Evolutionary conservation across 768 basidiomycete genomes (phyloP), one percentile per base, ranked within the genome.

Genomic region (Suillus tomentosus): DNA sequence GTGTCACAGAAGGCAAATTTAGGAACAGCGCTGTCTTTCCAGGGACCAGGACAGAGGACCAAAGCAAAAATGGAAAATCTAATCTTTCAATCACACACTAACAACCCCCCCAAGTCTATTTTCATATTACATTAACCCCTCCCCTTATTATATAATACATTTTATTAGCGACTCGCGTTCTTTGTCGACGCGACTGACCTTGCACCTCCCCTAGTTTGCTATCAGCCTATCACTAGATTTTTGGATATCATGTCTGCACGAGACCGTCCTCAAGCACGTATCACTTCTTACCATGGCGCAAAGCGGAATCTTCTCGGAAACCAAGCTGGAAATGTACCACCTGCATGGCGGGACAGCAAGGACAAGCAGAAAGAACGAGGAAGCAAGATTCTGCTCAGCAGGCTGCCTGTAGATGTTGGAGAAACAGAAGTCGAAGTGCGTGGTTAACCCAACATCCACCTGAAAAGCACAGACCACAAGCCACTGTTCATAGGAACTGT

Each of bases 341-440:
- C 89, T 0, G 87, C 90, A 11, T 91, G 90, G 90, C 78, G 81
- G 57, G 73, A 75, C 15, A 70, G 69, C 64, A 82, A 76, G 62
- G 78, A 73, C 54, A 81, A 73, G 48, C 69, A 70, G 60, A 63
- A 48, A 39, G 72, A 76, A 6, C 59, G 67, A 27, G 87, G 86
- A 9, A 90, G 88, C 74, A 90, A 85, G 72, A 89, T 92, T 19
- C 78, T 92, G 51, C 72, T 91, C 61, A 89, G 86, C 65, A 79
- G 78, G 64, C 78, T 92, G 7, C 90, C 90, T 2, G 66, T 79
- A n/a, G 90, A 92, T 73, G 90, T 91, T 19, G 80, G 78, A 17
- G 87, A 89, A 65, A 79, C 79, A 58, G 90, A 92, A 66, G 82
- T 92, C 42, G 85, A 89, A 80, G 90, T 87, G 71, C 74, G 80